Evolutionary conservation across 1,284 basidiomycete species (phyloP), one percentile per base, ranked within the genome.

Genomic region (Sporisorium sorghi): DNA sequence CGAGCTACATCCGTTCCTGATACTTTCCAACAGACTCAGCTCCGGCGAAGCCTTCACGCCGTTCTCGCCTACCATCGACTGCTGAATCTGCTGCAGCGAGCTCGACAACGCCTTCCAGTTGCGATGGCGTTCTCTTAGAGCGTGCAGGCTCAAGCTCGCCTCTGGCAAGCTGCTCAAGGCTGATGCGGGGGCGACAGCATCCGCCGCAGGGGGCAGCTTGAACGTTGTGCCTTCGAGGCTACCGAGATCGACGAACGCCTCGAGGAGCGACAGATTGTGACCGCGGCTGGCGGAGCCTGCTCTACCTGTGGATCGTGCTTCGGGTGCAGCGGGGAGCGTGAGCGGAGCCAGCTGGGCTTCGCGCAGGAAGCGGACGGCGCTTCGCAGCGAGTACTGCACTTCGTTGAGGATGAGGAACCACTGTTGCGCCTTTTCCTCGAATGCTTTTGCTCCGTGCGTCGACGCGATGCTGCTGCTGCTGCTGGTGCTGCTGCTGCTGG

Each of bases 351-450:
- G 63, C 35, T 77, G 71, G 0, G 69, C 49, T 24, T 73, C 65
- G 12, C 74, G 33, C 2, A 77, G 43, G 28, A 73, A 73, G 7
- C 66, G 33, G 5, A 73, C 70, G 0, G 65, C 74, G 19, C 58
- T 66, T 0, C 74, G 54, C 0, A 77, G 61, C 6, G 67, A 58
- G 55, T 67, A 70, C 56, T 77, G 74, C 17, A 77, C 74, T 47
- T 77, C 71, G 61, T 74, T 77, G 58, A 77, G 70, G 56, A 71
- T 73, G 21, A 44, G 30, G 51, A 77, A 77, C 74, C 74, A 77
- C 40, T 68, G 58, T 43, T 77, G 71, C 3, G 71, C 71, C 21
- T 56, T 57, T 6, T 56, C 47, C 33, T 77, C 71, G 32, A 77
- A 77, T 9, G 72, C 74, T 35, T 64, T 77, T 28, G 74, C 65